These are phyloP conservation scores for Luvunga scandens DNA, from an alignment of 345 rosid species.

Conservation along the genomic window DNA sequence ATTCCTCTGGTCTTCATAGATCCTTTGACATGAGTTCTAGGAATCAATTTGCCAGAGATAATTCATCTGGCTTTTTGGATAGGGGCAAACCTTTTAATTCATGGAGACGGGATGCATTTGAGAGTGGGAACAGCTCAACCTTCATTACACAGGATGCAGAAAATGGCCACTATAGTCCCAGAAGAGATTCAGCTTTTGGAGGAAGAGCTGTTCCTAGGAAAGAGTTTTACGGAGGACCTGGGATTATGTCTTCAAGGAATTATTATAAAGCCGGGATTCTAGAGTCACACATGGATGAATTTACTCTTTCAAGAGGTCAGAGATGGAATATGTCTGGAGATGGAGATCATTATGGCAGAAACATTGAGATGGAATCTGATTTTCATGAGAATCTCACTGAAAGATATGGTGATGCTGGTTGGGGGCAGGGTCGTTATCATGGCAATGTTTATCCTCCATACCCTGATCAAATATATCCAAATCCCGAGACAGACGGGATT, in stretches of 20 bases:
- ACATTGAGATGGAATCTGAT: constrained; percentile 60
- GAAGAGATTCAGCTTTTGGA: constrained; percentile 44
- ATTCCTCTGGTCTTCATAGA: constrained; percentile 53
- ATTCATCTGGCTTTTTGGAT: constrained; percentile 48
- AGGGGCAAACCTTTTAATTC: constrained; percentile 53
- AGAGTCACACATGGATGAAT: constrained; percentile 55
- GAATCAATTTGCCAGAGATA: constrained; percentile 55
- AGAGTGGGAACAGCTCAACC: constrained; percentile 51
- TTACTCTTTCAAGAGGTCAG: constrained; percentile 43
- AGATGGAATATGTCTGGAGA: constrained; percentile 75
- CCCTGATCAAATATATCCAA: constrained; percentile 55
- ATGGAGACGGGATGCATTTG: constrained; percentile 80
- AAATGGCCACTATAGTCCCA: constrained; percentile 47
- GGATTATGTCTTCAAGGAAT: constrained; percentile 41
- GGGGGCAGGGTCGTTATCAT: constrained; percentile 58
- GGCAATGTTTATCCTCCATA: constrained; percentile 53
- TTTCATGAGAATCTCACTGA: constrained; percentile 63
- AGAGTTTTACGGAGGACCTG: constrained; percentile 61
- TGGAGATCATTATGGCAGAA: constrained; percentile 61
- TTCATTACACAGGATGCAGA: constrained; percentile 51
- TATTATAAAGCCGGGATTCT: constrained; percentile 53
- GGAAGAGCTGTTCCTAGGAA: constrained; percentile 53
- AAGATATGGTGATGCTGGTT: constrained; percentile 61
- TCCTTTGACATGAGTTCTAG: constrained; percentile 49
- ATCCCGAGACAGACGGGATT: constrained; percentile 64